Percentiles rank a stretch among this genome's conserved stretches.
Conservation (phyloP, 2,329 filamentous ascomycete genomes). For the Fusarium cicatricum region DNA sequence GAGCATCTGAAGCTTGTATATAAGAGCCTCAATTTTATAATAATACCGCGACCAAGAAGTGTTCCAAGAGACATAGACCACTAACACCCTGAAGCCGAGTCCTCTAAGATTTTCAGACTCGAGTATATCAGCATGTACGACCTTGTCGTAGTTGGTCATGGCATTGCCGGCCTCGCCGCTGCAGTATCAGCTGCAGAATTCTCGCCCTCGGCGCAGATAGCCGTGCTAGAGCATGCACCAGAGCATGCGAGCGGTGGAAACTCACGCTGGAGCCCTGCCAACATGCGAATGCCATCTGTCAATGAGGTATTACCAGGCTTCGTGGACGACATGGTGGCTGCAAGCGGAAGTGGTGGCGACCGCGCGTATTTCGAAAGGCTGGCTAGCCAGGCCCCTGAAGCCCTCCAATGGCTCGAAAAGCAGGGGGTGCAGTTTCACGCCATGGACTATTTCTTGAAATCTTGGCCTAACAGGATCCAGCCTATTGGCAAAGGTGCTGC, state of each 20-base stretch:
- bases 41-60: constrained; percentile 18
- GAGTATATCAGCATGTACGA: constrained; percentile 22
- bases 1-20: constrained; percentile 12
- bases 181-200: constrained; percentile 19
- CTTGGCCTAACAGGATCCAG: constrained; percentile 12
- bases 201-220: constrained; percentile 19
- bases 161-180: constrained; percentile 18
- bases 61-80: constrained; percentile 17
- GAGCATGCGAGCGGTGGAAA: constrained; percentile 18
- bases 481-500: constrained; percentile 13
- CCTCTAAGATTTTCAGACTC: constrained; percentile 21
- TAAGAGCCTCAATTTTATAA: constrained; percentile 18
- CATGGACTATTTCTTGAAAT: constrained; percentile 14
- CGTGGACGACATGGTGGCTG: constrained; percentile 8
- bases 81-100: constrained; percentile 13
- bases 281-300: constrained; percentile 21
- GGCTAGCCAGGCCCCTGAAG: constrained; percentile 12
- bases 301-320: constrained; percentile 17
- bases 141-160: constrained; percentile 20
- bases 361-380: constrained; percentile 10
- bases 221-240: constrained; percentile 20
- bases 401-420: constrained; percentile 12
- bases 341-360: constrained; percentile 8
- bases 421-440: constrained; percentile 10
- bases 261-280: constrained; percentile 21